Base-by-base conservation (phyloP, 164 flowering plant genomes). In the Umbellularia californica region DNA sequence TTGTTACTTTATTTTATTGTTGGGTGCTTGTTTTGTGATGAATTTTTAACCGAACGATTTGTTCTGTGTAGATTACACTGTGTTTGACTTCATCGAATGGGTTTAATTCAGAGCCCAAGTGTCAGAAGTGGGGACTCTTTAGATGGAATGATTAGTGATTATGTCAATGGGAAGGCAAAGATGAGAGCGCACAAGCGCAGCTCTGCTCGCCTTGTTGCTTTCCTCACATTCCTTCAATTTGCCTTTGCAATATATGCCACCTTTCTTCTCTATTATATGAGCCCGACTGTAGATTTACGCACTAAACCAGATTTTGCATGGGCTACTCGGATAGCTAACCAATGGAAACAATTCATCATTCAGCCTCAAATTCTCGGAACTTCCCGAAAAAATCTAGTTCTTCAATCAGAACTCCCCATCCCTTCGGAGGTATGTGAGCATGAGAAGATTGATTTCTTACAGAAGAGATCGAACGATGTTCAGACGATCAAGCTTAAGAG, bases 211-310 rank as follows among this genome's bases (percentile, higher is more conserved):
- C 82, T 95, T 35, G 97, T 95, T 5, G 80, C 95, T 0, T 81
- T 80, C 7, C 88, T 95, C 20, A 95, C 99, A 11, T 93, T 88
- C 69, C 86, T 95, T 5, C 99, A 93, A 70, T 91, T 95, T 68
- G 87, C 92, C 19, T 95, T 92, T 72, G 98, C 99, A 24, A 76
- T 93, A 15, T 95, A 95, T 58, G 99, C 97, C 5, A 93, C 99
- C 1, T 87, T 89, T 50, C 85, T 95, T 0, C 80, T 95, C 24
- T 95, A 93, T 77, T 91, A 87, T 87, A 90, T 95, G 95, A 87
- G 98, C 69, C 98, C 99, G 0, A 11, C 90, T 0, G 72, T 93
- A 0, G 99, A 95, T 75, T 81, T 92, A 33, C 69, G 85, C 2
- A 75, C 90, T 13, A 90, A 86, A 75, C 94, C 97, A 0, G 99